Evolutionary conservation across 257 asterid species (phyloP), one percentile per base, ranked within the genome.

Genomic region (Knoxia roxburghii): DNA sequence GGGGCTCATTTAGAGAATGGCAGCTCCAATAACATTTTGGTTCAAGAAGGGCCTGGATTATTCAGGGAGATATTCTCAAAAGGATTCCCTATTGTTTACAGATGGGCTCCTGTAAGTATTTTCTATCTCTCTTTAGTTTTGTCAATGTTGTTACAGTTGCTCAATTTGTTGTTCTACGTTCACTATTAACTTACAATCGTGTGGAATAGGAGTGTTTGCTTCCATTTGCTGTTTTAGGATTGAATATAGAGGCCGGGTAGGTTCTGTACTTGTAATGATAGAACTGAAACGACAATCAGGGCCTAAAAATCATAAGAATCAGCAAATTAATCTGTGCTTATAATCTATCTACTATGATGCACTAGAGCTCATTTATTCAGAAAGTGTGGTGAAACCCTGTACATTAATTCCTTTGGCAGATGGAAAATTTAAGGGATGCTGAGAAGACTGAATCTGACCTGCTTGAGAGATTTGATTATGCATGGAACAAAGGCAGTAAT

Each of bases 21-120:
- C 64, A 69, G 40, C 35, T n/a, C 46, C 59, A 55, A 69, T 14
- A 7, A 61, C 40, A 62, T 58, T 57, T 50, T 35, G 17, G 45
- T 78, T 11, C 54, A 21, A 17, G 80, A 65, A 59, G 84, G 75
- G 43, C 80, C 65, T 37, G 82, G 84, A 70, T 79, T 90, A 54
- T 88, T 93, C 79, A 78, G 78, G 7, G 84, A 80, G 61, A 66
- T 85, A 65, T 94, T 94, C 82, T 69, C 90, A 1, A 81, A 76
- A 78, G 96, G 96, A 64, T 76, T 72, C 72, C 80, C 88, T 14
- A 74, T 94, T 69, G 91, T 78, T 57, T 94, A 86, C 75, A 86
- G 97, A 77, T 94, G 95, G 89, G 87, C 93, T 77, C 95, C 92
- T 54, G 99, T 93, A 79, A 90, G 97, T 79, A 50, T 10, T 26